These are phyloP conservation scores for Verticillium zaregamsianum DNA, from an alignment of 2,329 filamentous ascomycete species.

Conservation along the genomic window DNA sequence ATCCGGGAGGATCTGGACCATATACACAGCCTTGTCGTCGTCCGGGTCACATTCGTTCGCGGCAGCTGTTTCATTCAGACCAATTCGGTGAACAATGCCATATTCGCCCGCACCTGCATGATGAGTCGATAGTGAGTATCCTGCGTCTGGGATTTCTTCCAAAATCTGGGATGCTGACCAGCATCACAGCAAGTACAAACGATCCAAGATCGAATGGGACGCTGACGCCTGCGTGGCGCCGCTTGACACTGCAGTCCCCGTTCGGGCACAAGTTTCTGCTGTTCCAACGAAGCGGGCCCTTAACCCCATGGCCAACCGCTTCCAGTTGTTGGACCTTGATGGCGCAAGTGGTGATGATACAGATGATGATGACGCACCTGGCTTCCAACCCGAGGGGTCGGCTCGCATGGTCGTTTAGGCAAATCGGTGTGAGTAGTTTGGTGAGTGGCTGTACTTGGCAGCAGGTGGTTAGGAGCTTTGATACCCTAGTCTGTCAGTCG, in stretches of 20 bases:
- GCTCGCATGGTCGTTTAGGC: neutral
- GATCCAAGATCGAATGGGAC: conserved; percentile 66
- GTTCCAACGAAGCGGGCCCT: conserved; percentile 27
- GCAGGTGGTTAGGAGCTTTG: neutral
- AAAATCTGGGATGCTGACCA: conserved; percentile 13
- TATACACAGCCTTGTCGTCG: conserved; percentile 72
- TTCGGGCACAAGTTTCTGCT: conserved; percentile 19
- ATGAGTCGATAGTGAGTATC: conserved; percentile 51
- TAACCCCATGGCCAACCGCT: conserved; percentile 51
- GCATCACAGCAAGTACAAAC: conserved; percentile 60
- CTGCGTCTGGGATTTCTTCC: neutral
- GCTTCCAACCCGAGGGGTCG: neutral
- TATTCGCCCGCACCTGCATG: conserved; percentile 76
- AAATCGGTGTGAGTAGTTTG: neutral
- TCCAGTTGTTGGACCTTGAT: conserved; percentile 53
- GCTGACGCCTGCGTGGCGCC: conserved; percentile 68
- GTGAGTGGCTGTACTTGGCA: neutral
- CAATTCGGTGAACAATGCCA: conserved; percentile 72
- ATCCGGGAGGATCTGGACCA: conserved; percentile 75
- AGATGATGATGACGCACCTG: conserved; percentile 17
- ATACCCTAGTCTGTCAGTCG: conserved; percentile 1
- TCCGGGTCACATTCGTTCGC: conserved; percentile 57
- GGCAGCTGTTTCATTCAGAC: conserved; percentile 65
- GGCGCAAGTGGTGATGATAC: conserved; percentile 29
- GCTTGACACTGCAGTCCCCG: conserved; percentile 28